Evolutionary conservation across 2,329 filamentous ascomycete species (phyloP).

Genomic region (Fusarium xylarioides): DNA sequence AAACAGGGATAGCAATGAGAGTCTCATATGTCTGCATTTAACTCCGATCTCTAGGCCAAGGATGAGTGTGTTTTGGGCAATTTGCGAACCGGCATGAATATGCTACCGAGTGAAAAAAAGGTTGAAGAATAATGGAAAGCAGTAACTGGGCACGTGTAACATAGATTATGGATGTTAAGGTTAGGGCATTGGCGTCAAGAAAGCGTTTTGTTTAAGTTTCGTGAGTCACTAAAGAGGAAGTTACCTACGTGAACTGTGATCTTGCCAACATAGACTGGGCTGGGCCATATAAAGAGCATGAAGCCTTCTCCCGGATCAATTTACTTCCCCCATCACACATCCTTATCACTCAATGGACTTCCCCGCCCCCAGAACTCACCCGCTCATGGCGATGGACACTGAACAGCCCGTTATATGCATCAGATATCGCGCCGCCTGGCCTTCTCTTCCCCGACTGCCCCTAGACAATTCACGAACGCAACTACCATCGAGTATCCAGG

Average conservation of each 20-base stretch:
- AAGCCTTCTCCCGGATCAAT: not conserved
- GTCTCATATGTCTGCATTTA: not conserved
- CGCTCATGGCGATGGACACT: not conserved
- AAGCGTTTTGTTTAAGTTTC: constrained; percentile 30
- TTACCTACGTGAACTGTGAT: not conserved
- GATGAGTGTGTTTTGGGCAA: not conserved
- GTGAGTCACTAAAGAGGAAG: constrained; percentile 17
- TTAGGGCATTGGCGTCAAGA: constrained; percentile 40
- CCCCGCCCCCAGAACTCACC: not conserved
- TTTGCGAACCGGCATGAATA: constrained; percentile 1
- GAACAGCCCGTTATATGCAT: not conserved
- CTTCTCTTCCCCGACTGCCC: not conserved
- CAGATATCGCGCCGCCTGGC: not conserved
- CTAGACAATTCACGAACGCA: not conserved
- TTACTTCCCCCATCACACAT: not conserved
- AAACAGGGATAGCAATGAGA: not conserved
- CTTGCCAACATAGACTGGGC: not conserved
- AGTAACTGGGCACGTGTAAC: constrained; percentile 32
- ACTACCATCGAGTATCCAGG: not conserved
- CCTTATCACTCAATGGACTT: not conserved
- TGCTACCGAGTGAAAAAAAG: not conserved
- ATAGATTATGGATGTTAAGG: constrained; percentile 43
- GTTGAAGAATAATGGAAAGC: constrained; percentile 14
- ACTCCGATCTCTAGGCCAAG: not conserved
- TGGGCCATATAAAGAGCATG: not conserved